These are phyloP conservation scores for Sporobolomyces phaffii DNA, from an alignment of 768 basidiomycete genomes.

Conservation along the genomic window DNA sequence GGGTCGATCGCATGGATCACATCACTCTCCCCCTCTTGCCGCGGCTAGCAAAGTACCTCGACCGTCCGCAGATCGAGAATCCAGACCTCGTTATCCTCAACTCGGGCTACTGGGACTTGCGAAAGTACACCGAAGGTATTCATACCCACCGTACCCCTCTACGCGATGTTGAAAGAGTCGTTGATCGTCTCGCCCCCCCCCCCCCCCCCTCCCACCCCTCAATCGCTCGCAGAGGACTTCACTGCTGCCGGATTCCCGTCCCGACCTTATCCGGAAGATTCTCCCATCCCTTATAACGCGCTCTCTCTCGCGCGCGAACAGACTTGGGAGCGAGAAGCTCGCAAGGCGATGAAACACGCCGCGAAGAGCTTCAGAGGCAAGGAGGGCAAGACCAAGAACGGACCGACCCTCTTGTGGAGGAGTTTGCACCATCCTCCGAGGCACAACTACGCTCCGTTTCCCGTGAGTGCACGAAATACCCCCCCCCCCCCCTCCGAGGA, in stretches of 20 bases:
- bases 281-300: constrained; percentile 34
- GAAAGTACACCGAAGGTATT: constrained; percentile 39
- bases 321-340: constrained; percentile 34
- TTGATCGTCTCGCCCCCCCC: no score
- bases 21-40: constrained; percentile 29
- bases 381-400: constrained; percentile 26
- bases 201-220: no score
- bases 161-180: no score
- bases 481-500: no score
- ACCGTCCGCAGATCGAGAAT: constrained; percentile 31
- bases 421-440: constrained; percentile 35
- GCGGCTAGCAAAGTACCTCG: constrained; percentile 21
- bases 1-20: constrained; percentile 29
- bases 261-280: constrained; percentile 38
- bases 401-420: constrained; percentile 33
- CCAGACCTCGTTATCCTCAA: constrained; percentile 38
- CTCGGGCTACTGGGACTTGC: constrained; percentile 38
- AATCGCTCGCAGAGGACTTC: constrained; percentile 30
- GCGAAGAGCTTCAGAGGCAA: constrained; percentile 22
- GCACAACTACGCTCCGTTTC: constrained; percentile 39
- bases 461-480: constrained; percentile 20
- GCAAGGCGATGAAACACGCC: constrained; percentile 27
- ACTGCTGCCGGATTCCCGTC: constrained; percentile 26
- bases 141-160: no score
- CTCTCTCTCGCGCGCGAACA: constrained; percentile 19